Evolutionary conservation across 179 eudicot genomes (phyloP), one percentile per base, ranked within the genome.

Genomic region (Sideroxylon spinosum): DNA sequence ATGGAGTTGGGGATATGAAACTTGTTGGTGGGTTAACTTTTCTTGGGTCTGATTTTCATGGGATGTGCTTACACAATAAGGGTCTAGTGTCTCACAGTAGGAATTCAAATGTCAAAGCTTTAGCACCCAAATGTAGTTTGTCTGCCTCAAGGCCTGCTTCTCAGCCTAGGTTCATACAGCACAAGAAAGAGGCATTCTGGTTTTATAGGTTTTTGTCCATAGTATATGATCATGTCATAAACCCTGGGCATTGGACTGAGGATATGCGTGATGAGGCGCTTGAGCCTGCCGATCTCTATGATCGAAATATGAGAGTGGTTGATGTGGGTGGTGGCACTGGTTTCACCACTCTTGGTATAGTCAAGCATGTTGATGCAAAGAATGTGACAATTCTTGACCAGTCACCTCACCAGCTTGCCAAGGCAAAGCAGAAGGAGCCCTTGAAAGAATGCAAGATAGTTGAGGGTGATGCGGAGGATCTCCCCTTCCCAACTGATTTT

Each of bases 241-340:
- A 92, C 66, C 97, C 94, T 48, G 91, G 91, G 11, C 97, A 90
- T 84, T 92, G 94, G 94, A 92, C 91, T 67, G 94, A 91, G 77
- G 90, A 91, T 76, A 91, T 91, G 95, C 84, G 95, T 16, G 91
- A 88, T 14, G 95, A 91, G n/a, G 92, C 95, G 2, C 82, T 91
- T 14, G 95, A 91, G 73, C 95, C 93, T 14, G 95, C 95, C 26
- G 92, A 91, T 81, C 81, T 93, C 81, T 72, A 61, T 79, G 82
- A 80, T 78, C 85, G 88, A 86, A 82, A 81, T 26, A 66, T 91
- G 92, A 71, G 74, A 0, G 97, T 92, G 61, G 95, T 92, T 55
- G 95, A 92, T 86, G 97, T 92, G 50, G 95, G 97, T 65, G 97
- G 97, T 0, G 97, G 95, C 2, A 92, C 97, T 59, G 95, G 97